Percentiles rank a stretch among this genome's conserved stretches.
Conservation (phyloP, 2,329 filamentous ascomycete genomes). For the Claviceps sp. region DNA sequence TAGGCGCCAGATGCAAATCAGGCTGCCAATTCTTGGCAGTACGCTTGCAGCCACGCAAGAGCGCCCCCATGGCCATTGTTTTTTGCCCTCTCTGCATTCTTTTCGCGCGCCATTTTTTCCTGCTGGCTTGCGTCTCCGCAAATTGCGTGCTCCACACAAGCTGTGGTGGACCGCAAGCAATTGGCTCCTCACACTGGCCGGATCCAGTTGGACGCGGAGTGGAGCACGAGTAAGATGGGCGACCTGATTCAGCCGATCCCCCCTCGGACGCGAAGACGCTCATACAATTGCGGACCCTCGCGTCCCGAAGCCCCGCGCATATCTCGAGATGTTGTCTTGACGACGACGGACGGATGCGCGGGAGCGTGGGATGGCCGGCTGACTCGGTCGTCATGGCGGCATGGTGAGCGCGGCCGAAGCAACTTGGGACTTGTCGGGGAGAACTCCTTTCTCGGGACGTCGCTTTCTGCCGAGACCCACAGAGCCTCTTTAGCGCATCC, state of each 20-base stretch:
- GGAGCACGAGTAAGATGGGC: not conserved
- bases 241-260: slow-evolving; percentile 10
- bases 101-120: slow-evolving; percentile 13
- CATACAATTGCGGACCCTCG: too few relatives aligned
- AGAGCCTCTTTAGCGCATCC: not conserved
- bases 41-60: not conserved
- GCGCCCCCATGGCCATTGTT: slow-evolving; percentile 6
- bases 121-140: slow-evolving; percentile 13
- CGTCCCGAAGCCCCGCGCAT: too few relatives aligned
- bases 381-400: not conserved
- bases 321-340: not conserved
- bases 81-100: slow-evolving; percentile 9
- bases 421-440: not conserved
- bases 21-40: not conserved
- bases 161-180: slow-evolving; percentile 14
- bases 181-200: slow-evolving; percentile 14
- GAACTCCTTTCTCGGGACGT: not conserved
- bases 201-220: slow-evolving; percentile 10
- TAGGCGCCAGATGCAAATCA: not conserved
- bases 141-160: slow-evolving; percentile 22
- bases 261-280: slow-evolving; percentile 2
- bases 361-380: not conserved
- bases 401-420: not conserved
- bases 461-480: slow-evolving; percentile 1
- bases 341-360: not conserved